Base-by-base conservation (phyloP, 140 eudicot genomes). In the Bidens hawaiensis region DNA sequence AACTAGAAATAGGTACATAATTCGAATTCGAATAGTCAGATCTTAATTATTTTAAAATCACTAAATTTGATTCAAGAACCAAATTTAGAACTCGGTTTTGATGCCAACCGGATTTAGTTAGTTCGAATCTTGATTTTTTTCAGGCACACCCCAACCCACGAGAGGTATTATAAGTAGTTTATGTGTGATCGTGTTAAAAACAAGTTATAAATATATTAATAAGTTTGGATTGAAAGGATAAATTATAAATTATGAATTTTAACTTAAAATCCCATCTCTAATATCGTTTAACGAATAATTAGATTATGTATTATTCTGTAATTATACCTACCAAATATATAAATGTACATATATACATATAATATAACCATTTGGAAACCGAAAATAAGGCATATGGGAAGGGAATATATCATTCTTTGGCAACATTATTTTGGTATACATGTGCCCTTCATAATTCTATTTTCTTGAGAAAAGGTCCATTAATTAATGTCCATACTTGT, bases 391-490 rank as follows among this genome's bases (percentile, higher is more conserved):
- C 68, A 73, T 47, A 73, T 65, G 68, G 46, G 68, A 58, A 34
- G 42, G 57, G 62, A 14, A 18, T 46, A 55, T 47, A 46, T 30
- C 16, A 70, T 40, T 62, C 48, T 64, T 64, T 42, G 43, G 42
- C 70, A 23, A 58, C 78, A 66, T 65, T 57, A 65, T 36, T 26
- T 62, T 57, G 26, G 31, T 11, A 48, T 57, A 40, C 78, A 74
- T 73, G 78, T 73, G 73, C 67, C 54, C 48, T 36, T 48, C 47
- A 57, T 66, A 13, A 12, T 57, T 47, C 15, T 12, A 7, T 73
- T 73, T 48, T 66, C 72, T 48, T 65, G 17, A 57, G 41, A 57
- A 52, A 70, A 34, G 62, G 16, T 57, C 47, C 46, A 57, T 47
- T 56, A 15, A 65, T 73, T 57, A 61, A 36, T 48, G 55, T 57